Percentiles rank a stretch among this genome's conserved stretches.
Conservation (phyloP, 306 rosid species). For the Ochetophila trinervis region DNA sequence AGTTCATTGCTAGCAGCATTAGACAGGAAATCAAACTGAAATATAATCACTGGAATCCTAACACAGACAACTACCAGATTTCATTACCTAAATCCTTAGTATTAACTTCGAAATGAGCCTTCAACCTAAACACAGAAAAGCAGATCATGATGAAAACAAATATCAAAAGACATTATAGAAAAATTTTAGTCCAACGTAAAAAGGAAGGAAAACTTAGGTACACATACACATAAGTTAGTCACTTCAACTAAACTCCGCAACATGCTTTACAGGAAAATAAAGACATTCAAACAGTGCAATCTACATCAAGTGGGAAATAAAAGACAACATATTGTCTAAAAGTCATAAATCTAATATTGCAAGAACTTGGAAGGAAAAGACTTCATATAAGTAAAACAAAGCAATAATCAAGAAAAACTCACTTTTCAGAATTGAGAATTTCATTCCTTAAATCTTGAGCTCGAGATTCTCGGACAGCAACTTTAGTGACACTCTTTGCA, state of each 20-base stretch:
- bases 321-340: neutral
- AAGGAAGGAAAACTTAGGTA: slow-evolving; percentile 9
- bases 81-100: slow-evolving; percentile 70
- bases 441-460: slow-evolving; percentile 94
- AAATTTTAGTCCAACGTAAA: too few relatives aligned
- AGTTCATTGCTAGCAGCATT: slow-evolving; percentile 17
- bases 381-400: neutral
- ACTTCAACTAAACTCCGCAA: neutral
- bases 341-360: neutral
- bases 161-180: neutral
- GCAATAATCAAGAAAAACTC: slow-evolving; percentile 25
- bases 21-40: neutral
- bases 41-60: neutral
- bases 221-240: neutral
- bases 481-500: slow-evolving; percentile 80
- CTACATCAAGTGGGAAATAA: neutral
- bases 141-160: slow-evolving; percentile 8
- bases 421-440: slow-evolving; percentile 91
- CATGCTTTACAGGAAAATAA: neutral
- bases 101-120: slow-evolving; percentile 70
- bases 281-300: neutral
- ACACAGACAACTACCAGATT: neutral
- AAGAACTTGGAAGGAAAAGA: neutral
- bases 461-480: slow-evolving; percentile 81
- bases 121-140: slow-evolving; percentile 50